These are phyloP conservation scores for Mycena olivaceomarginata DNA, from an alignment of 768 basidiomycete genomes.

Conservation along the genomic window DNA sequence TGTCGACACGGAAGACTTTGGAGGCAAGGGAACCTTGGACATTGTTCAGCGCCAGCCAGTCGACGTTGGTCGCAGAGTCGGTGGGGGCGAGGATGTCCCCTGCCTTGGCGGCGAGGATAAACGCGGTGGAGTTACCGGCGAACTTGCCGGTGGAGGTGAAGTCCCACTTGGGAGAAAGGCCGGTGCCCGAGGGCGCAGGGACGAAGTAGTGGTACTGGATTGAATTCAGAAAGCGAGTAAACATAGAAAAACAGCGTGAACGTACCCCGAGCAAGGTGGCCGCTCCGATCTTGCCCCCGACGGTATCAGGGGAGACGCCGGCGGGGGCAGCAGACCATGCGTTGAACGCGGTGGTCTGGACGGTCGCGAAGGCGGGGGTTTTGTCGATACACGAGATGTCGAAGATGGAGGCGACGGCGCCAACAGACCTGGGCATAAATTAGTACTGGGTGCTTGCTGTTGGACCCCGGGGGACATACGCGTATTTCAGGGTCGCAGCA, in stretches of 20 bases:
- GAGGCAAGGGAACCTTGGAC: too few relatives aligned
- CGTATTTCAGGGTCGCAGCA: conserved; percentile 43
- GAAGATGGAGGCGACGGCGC: conserved; percentile 29
- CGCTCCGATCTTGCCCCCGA: conserved; percentile 1
- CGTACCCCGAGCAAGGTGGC: conserved; percentile 24
- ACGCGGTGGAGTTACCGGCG: conserved; percentile 38
- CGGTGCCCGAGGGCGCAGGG: conserved; percentile 20
- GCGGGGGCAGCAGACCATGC: neutral
- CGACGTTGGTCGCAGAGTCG: too few relatives aligned
- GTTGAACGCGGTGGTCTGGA: conserved; percentile 11
- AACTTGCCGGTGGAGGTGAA: conserved; percentile 54
- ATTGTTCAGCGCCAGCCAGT: too few relatives aligned
- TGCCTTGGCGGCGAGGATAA: conserved; percentile 47
- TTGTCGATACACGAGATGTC: conserved; percentile 23
- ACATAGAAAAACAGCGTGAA: neutral
- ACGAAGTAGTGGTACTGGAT: conserved; percentile 18
- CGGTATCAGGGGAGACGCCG: neutral
- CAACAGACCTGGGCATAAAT: conserved; percentile 10
- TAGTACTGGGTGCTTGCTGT: neutral
- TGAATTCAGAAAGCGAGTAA: neutral
- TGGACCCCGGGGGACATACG: neutral
- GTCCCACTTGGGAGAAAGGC: conserved; percentile 49
- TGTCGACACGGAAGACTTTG: conserved; percentile 44
- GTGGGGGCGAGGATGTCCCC: neutral
- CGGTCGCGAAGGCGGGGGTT: neutral